Base-by-base conservation (phyloP, 768 basidiomycete genomes). In the Pisolithus albus region DNA sequence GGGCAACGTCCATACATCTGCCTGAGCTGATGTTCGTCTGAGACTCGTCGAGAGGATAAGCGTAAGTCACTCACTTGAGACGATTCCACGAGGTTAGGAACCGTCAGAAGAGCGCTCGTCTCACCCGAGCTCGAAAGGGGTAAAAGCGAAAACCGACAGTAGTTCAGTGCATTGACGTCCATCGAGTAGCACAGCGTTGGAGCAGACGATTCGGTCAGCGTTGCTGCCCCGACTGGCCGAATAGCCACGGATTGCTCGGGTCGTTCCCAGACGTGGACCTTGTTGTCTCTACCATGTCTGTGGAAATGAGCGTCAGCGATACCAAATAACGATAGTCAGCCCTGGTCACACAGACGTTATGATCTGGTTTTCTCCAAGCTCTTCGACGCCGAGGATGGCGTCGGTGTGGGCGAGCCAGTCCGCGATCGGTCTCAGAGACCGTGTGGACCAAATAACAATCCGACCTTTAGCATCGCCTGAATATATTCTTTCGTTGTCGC, bases 131-230 rank as follows among this genome's bases (percentile, higher is more conserved):
- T 18, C 47, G 46, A 37, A 16, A 56, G 56, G 30, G 60, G 65
- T 36, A 87, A 63, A 3, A 97, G 71, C 7, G 89, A 86, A 67
- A 96, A 93, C 2, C 86, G 82, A 68, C 95, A 98, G 65, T 87
- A 97, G 62, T 95, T 96, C 50, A 98, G 75, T 2, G 95, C 84
- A 63, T 99, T 99, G 53, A 94, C 84, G 60, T 92, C 88, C 65
- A 98, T 70, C 0, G 87, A 86, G 59, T 84, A 86, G 11, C 69
- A 63, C 4, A 88, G 64, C 7, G 62, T 53, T 4, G 88, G 87
- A 0, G 68, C 67, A 1, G 77, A 72, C 7, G 78, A 64, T 26
- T 72, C 75, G 1, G 77, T 70, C 37, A 77, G 59, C 0, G 78
- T 72, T 2, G 84, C 86, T 3, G 84, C 80, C 15, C 72, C 75